Evolutionary conservation across 768 basidiomycete species (phyloP).

Genomic region (Panaeolus papilionaceus): DNA sequence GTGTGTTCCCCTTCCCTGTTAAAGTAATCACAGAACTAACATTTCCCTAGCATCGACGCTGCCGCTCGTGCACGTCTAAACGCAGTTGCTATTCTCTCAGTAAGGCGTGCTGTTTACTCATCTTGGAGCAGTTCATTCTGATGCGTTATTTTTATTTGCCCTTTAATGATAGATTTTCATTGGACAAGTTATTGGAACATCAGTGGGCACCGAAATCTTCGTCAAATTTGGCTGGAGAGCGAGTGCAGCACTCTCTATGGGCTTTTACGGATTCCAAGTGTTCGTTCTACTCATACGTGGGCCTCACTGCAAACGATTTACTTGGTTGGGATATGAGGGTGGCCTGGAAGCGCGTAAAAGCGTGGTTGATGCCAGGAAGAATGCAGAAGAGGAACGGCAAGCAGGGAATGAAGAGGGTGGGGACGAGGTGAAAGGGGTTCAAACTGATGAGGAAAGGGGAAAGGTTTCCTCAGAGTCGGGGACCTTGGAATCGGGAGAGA

Average conservation of each 20-base stretch:
- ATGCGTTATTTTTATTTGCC: conserved; percentile 1
- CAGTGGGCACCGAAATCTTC: conserved; percentile 76
- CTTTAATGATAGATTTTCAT: conserved; percentile 57
- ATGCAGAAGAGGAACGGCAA: neutral
- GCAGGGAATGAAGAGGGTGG: neutral
- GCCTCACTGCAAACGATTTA: conserved; percentile 62
- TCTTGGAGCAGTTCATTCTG: neutral
- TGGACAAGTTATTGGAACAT: conserved; percentile 85
- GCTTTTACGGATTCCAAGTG: conserved; percentile 61
- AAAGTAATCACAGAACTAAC: neutral
- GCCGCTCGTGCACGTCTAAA: conserved; percentile 75
- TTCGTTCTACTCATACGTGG: conserved; percentile 67
- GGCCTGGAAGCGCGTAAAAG: conserved; percentile 52
- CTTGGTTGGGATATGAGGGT: conserved; percentile 72
- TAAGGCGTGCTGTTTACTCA: conserved; percentile 34
- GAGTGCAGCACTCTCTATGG: conserved; percentile 65
- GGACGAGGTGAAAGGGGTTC: neutral
- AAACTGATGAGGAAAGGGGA: neutral
- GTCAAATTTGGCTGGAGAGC: conserved; percentile 74
- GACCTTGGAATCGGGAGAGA: neutral
- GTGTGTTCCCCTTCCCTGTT: conserved; percentile 35
- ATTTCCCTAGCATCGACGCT: conserved; percentile 40
- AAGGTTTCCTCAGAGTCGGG: neutral
- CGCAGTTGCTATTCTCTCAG: conserved; percentile 75
- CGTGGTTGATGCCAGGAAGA: conserved; percentile 36